Conservation (phyloP, 2,329 filamentous ascomycete species). For the Cordyceps cateniannulata region DNA sequence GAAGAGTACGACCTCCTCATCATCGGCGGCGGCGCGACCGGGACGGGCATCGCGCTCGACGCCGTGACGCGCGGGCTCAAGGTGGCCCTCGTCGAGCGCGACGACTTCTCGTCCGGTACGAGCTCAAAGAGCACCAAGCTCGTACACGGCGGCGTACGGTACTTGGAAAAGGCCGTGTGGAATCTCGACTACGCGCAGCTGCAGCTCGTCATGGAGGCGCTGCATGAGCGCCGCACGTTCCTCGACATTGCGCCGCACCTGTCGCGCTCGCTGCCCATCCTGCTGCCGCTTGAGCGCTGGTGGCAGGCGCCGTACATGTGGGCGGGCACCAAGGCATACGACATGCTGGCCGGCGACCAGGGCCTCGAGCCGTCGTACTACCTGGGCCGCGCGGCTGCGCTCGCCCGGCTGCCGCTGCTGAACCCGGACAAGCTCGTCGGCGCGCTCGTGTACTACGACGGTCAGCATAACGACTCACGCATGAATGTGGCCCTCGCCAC, state of each 20-base stretch:
- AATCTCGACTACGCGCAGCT: conserved; percentile 81
- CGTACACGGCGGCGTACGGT: conserved; percentile 78
- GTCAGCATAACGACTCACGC: conserved; percentile 78
- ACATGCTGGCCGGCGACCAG: conserved; percentile 72
- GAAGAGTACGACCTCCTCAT: conserved; percentile 69
- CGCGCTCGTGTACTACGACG: conserved; percentile 80
- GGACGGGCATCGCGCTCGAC: conserved; percentile 74
- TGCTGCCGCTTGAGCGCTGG: conserved; percentile 77
- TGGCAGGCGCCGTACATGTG: conserved; percentile 75
- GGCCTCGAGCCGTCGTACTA: conserved; percentile 82
- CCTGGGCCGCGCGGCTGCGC: conserved; percentile 67
- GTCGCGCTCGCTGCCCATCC: conserved; percentile 73
- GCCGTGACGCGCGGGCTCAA: conserved; percentile 72
- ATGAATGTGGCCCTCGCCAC: conserved; percentile 82
- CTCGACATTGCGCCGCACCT: conserved; percentile 77
- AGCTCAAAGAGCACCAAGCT: conserved; percentile 85
- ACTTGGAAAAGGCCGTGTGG: conserved; percentile 81
- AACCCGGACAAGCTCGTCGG: conserved; percentile 67
- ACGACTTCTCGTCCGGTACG: conserved; percentile 76
- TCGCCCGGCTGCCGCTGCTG: conserved; percentile 73
- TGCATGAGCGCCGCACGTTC: conserved; percentile 78
- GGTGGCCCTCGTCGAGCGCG: conserved; percentile 74
- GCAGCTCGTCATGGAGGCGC: conserved; percentile 71
- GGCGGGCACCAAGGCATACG: conserved; percentile 69
- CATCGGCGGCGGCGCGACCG: conserved; percentile 74